Percentiles rank a stretch among this genome's conserved stretches.
Evolutionary conservation across 179 eudicot genomes (phyloP).

Genomic region (Nepenthes alata): DNA sequence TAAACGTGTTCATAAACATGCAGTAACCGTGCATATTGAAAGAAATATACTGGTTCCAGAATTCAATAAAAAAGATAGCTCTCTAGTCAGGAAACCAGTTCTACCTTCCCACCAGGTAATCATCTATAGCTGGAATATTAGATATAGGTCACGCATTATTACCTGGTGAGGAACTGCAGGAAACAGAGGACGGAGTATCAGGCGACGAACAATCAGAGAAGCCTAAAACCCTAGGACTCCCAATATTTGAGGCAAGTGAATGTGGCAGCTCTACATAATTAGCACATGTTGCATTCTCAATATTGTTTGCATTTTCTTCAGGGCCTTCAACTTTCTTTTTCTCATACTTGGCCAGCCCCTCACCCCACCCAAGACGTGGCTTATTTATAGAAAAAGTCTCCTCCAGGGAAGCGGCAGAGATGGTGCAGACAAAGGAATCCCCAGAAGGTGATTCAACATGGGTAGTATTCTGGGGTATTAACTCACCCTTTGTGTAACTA

Average conservation of each 20-base stretch:
- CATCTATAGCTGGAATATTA: constrained; percentile 21
- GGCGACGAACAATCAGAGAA: constrained; percentile 72
- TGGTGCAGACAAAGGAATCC: constrained; percentile 39
- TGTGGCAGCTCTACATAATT: constrained; percentile 29
- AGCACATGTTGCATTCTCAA: constrained; percentile 17
- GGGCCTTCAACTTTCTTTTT: constrained; percentile 80
- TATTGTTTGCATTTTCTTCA: constrained; percentile 39
- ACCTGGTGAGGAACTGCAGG: constrained; percentile 92
- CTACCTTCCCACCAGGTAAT: constrained; percentile 9
- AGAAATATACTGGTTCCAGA: no score
- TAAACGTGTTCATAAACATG: no score
- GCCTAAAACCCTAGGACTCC: constrained; percentile 49
- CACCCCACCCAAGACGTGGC: constrained; percentile 93
- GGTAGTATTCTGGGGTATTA: constrained; percentile 25
- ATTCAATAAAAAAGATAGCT: no score
- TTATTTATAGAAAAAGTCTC: constrained; percentile 64
- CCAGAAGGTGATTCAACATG: constrained; percentile 52
- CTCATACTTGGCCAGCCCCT: constrained; percentile 91
- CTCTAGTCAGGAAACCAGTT: no score
- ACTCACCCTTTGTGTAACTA: constrained; percentile 31
- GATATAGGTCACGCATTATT: constrained; percentile 5
- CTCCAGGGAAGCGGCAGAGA: constrained; percentile 30
- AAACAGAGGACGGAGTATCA: constrained; percentile 73
- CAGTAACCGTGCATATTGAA: no score
- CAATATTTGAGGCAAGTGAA: constrained; percentile 26